phyloP scores from a whole-genome alignment of 78 protist genomes.

The slime mould (Dictyostelium discoideum) region dicty_2.7 NC_007090.3:617001-617500 shows the following conservation, averaged over 20 bases:
- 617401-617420: constrained; percentile 61
- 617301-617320: constrained; percentile 64
- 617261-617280: constrained; percentile 72
- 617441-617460: constrained; percentile 47
- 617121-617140: constrained; percentile 3
- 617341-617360: constrained; percentile 50
- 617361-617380: constrained; percentile 60
- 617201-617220: neutral
- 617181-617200: neutral
- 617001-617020: neutral
- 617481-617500: constrained; percentile 76
- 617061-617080: neutral
- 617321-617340: constrained; percentile 54
- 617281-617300: constrained; percentile 31
- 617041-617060: neutral
- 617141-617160: neutral
- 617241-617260: constrained; percentile 28
- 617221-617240: neutral
- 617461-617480: constrained; percentile 50
- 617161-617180: constrained; percentile 1
- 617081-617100: neutral
- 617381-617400: constrained; percentile 51
- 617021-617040: neutral
- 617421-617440: constrained; percentile 45
- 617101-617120: neutral